These are phyloP conservation scores for Cichorium intybus DNA, from an alignment of 140 eudicot species.

Conservation along the genomic window DNA sequence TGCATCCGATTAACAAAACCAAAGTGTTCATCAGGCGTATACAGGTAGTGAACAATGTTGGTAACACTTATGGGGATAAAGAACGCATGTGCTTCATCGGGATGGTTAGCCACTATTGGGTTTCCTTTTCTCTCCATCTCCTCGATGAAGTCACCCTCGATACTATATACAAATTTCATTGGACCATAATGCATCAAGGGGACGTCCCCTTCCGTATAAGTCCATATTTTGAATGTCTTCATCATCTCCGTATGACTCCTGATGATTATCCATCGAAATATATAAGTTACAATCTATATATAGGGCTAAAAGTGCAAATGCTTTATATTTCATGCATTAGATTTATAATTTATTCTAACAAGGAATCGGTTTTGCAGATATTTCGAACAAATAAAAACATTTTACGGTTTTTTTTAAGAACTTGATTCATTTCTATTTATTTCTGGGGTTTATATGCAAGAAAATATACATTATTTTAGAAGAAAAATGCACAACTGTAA, in stretches of 20 bases:
- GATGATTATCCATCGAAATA: slow-evolving; percentile 3
- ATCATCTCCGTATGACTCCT: slow-evolving; percentile 57
- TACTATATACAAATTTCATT: slow-evolving; percentile 32
- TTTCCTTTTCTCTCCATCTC: slow-evolving; percentile 38
- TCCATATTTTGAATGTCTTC: slow-evolving; percentile 49
- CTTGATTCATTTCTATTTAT: background rate
- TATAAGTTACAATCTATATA: background rate
- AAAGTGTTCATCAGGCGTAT: slow-evolving; percentile 19
- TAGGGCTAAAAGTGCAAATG: background rate
- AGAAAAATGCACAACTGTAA: background rate
- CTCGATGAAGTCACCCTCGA: slow-evolving; percentile 51
- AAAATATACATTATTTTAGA: background rate
- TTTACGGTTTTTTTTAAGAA: background rate
- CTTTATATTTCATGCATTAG: background rate
- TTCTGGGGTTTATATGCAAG: background rate
- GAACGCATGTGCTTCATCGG: slow-evolving; percentile 50
- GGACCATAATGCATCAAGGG: slow-evolving; percentile 53
- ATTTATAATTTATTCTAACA: background rate
- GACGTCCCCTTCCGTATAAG: slow-evolving; percentile 48
- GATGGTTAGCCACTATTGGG: slow-evolving; percentile 33
- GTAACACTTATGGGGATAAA: slow-evolving; percentile 51
- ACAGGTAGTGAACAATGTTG: slow-evolving; percentile 34
- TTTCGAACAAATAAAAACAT: background rate
- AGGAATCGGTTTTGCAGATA: background rate
- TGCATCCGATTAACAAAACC: slow-evolving; percentile 20